phyloP scores from a whole-genome alignment of 306 rosid genomes.

The Luffa aegyptiaca region DNA sequence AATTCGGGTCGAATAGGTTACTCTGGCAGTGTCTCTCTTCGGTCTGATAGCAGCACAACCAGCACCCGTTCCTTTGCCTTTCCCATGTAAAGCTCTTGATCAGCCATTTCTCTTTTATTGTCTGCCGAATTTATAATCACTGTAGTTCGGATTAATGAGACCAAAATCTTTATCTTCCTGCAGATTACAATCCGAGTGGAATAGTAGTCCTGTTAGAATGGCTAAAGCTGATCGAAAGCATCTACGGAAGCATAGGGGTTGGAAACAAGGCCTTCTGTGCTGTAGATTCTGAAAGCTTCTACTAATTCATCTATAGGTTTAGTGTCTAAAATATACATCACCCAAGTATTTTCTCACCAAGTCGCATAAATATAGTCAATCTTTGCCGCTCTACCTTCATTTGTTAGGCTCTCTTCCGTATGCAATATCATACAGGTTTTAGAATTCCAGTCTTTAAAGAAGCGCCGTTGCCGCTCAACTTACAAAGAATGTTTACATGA shows the following conservation, averaged over 20 bases:
- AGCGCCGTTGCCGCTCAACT: background rate
- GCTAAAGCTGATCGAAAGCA: conserved; percentile 52
- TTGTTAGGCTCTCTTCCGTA: background rate
- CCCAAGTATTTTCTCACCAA: background rate
- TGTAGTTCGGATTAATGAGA: background rate
- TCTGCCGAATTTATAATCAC: background rate
- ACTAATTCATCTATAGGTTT: conserved; percentile 24
- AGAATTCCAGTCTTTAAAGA: background rate
- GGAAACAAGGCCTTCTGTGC: conserved; percentile 68
- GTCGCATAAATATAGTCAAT: background rate
- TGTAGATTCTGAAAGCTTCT: conserved; percentile 64
- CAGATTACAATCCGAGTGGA: conserved; percentile 82
- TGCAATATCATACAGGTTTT: background rate
- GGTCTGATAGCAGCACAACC: conserved; percentile 93
- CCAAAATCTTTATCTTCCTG: conserved; percentile 12
- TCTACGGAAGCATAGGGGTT: conserved; percentile 40
- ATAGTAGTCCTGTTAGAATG: conserved; percentile 85
- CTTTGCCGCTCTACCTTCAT: background rate
- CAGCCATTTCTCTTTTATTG: background rate
- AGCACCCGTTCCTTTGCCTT: conserved; percentile 96
- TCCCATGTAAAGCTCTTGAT: conserved; percentile 36
- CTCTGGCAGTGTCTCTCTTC: conserved; percentile 79
- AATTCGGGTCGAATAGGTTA: conserved; percentile 53
- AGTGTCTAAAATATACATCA: conserved; percentile 20
- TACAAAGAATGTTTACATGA: background rate